Conservation (phyloP, 202 grass and related monocot genomes). For the Zoysia matrella region DNA sequence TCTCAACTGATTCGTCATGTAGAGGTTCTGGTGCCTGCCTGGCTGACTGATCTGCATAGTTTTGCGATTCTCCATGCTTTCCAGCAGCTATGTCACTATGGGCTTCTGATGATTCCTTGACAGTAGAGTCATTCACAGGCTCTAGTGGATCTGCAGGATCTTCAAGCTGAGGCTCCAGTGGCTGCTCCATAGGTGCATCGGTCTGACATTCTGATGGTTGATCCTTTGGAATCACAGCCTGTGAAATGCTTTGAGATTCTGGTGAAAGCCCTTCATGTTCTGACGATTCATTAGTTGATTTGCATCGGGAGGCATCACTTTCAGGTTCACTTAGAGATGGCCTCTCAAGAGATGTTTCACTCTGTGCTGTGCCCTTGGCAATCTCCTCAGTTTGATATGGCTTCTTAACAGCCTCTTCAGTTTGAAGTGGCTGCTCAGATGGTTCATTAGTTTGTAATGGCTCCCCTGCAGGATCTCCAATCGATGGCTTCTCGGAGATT, state of each 20-base stretch:
- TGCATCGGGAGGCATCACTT: conserved; percentile 28
- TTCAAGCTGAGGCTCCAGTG: conserved; percentile 37
- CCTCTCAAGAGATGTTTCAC: conserved; percentile 16
- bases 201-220: conserved; percentile 32
- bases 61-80: conserved; percentile 38
- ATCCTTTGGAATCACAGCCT: not conserved
- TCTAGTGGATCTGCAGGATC: conserved; percentile 22
- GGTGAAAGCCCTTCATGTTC: conserved; percentile 20
- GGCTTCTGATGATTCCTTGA: conserved; percentile 33
- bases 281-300: conserved; percentile 12
- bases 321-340: conserved; percentile 17
- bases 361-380: not conserved
- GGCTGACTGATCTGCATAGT: conserved; percentile 28
- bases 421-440: conserved; percentile 44
- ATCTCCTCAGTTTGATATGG: conserved; percentile 35
- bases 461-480: conserved; percentile 29
- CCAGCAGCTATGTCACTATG: conserved; percentile 16
- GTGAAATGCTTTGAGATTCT: conserved; percentile 10
- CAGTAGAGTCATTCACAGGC: conserved; percentile 20
- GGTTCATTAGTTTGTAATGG: conserved; percentile 40
- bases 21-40: conserved; percentile 33
- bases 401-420: conserved; percentile 39
- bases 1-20: conserved; percentile 9
- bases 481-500: not conserved
- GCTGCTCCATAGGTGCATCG: conserved; percentile 28